Conservation (phyloP, 2,329 filamentous ascomycete species). For the Acrodontium crateriforme region DNA sequence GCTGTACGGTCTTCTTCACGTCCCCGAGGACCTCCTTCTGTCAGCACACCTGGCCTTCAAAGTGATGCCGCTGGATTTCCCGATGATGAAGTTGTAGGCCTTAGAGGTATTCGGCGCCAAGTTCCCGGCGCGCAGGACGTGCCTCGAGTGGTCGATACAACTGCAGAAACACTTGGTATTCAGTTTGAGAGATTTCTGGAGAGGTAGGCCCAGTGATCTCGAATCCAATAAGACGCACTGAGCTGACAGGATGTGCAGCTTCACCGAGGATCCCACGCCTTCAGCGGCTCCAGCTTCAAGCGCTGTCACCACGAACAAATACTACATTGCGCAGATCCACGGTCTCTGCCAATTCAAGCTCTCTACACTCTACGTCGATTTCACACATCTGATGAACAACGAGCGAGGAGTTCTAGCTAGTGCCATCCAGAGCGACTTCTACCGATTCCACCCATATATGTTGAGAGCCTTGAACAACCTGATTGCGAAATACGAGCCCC, state of each 20-base stretch:
- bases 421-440: slow-evolving; percentile 81
- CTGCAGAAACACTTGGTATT: slow-evolving; percentile 59
- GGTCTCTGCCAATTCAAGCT: slow-evolving; percentile 59
- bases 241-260: slow-evolving; percentile 26
- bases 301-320: slow-evolving; percentile 61
- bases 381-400: slow-evolving; percentile 64
- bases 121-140: slow-evolving; percentile 41
- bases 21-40: slow-evolving; percentile 38
- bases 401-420: slow-evolving; percentile 71
- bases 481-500: slow-evolving; percentile 85
- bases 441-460: slow-evolving; percentile 86
- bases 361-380: slow-evolving; percentile 81
- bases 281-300: slow-evolving; percentile 54
- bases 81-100: slow-evolving; percentile 48
- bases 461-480: slow-evolving; percentile 79
- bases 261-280: slow-evolving; percentile 53
- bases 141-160: slow-evolving; percentile 60
- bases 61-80: slow-evolving; percentile 46
- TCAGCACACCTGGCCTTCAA: slow-evolving; percentile 35
- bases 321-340: slow-evolving; percentile 74
- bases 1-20: slow-evolving; percentile 38
- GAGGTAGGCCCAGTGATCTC: slow-evolving; percentile 34
- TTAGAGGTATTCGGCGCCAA: slow-evolving; percentile 32
- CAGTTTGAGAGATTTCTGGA: slow-evolving; percentile 73
- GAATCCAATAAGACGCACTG: background rate